Evolutionary conservation across 768 basidiomycete species (phyloP).

Genomic region (Hortiboletus flavorubellus): DNA sequence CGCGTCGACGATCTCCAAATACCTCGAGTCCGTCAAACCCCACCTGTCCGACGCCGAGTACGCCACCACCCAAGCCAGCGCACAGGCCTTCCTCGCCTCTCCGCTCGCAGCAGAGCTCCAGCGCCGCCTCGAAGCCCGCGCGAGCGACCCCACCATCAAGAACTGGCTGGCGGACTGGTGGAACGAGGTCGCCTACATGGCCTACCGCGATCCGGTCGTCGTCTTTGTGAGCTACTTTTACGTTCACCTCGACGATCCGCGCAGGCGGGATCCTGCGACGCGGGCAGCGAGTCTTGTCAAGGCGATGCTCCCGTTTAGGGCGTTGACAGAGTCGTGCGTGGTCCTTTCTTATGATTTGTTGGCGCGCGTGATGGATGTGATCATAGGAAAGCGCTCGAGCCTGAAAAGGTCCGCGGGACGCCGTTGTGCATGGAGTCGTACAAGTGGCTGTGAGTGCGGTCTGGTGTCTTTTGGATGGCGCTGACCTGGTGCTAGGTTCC

Average conservation of each 20-base stretch:
- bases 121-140: constrained; percentile 70
- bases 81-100: constrained; percentile 66
- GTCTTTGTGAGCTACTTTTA: constrained; percentile 96
- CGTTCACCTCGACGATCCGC: constrained; percentile 70
- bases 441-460: constrained; percentile 72
- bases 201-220: constrained; percentile 84
- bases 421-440: constrained; percentile 94
- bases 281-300: constrained; percentile 83
- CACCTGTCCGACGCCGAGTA: constrained; percentile 66
- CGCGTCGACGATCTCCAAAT: constrained; percentile 79
- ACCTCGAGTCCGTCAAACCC: constrained; percentile 82
- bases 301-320: constrained; percentile 81
- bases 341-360: not conserved
- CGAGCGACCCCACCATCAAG: constrained; percentile 49
- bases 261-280: constrained; percentile 52
- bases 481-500: constrained; percentile 58
- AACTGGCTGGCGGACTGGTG: constrained; percentile 99
- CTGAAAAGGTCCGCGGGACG: constrained; percentile 73
- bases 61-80: constrained; percentile 51
- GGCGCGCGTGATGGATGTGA: not conserved
- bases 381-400: constrained; percentile 70
- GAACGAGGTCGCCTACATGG: constrained; percentile 92
- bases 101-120: constrained; percentile 73
- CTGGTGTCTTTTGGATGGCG: not conserved
- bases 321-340: constrained; percentile 72